Conservation (phyloP, 257 asterid genomes). For the Asclepias syriaca region DNA sequence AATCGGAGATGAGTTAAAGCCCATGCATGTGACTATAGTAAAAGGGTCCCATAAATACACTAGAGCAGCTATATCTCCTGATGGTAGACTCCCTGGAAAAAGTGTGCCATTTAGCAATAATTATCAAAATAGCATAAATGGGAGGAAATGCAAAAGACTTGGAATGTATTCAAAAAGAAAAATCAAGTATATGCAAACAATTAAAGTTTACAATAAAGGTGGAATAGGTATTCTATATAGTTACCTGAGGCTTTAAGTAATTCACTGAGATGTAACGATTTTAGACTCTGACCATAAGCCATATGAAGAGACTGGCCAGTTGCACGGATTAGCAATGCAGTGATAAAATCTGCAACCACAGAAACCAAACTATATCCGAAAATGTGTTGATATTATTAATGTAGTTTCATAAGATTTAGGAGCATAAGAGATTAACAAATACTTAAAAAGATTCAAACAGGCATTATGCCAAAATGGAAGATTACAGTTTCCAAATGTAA, state of each 20-base stretch:
- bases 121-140: not conserved
- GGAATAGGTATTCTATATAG: not conserved
- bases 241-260: constrained; percentile 43
- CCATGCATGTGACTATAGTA: constrained; percentile 78
- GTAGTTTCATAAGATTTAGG: not conserved
- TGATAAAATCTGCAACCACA: constrained; percentile 80
- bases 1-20: constrained; percentile 77
- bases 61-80: constrained; percentile 90
- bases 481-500: not conserved
- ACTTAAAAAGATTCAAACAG: not conserved
- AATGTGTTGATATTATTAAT: constrained; percentile 38
- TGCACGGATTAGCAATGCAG: constrained; percentile 79
- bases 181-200: not conserved
- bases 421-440: not conserved
- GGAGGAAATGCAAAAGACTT: not conserved
- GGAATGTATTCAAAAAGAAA: not conserved
- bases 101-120: constrained; percentile 4
- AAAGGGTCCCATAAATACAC: constrained; percentile 95
- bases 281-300: constrained; percentile 45
- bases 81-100: constrained; percentile 56
- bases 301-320: constrained; percentile 59
- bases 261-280: constrained; percentile 53
- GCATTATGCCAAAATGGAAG: not conserved
- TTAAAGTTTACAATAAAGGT: not conserved
- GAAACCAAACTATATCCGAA: constrained; percentile 85